These are phyloP conservation scores for Diversispora eburnea DNA, from an alignment of 192 early-diverging fungal species.

Conservation along the genomic window DNA sequence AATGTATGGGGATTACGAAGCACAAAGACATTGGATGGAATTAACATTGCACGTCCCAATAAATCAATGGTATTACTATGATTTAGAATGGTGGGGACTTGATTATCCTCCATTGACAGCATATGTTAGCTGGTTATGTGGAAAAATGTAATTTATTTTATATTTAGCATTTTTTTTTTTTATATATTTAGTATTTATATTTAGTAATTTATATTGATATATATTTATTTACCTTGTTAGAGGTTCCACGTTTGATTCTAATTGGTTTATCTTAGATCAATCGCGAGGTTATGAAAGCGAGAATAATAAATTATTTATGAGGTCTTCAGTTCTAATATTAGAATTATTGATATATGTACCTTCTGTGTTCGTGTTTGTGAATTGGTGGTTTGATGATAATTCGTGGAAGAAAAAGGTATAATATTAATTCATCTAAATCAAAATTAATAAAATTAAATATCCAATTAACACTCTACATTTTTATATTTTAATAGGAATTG, in stretches of 20 bases:
- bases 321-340: constrained; percentile 67
- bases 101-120: constrained; percentile 98
- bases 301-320: constrained; percentile 87
- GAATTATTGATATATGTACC: constrained; percentile 79
- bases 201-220: background rate
- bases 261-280: constrained; percentile 80
- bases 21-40: constrained; percentile 99
- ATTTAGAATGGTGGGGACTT: constrained; percentile 89
- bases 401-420: constrained; percentile 30
- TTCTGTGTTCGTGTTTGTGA: constrained; percentile 65
- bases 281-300: constrained; percentile 80
- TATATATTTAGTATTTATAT: constrained; percentile 3
- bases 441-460: background rate
- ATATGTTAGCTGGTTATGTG: constrained; percentile 87
- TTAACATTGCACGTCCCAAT: constrained; percentile 77
- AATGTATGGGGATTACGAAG: constrained; percentile 93
- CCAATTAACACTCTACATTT: background rate
- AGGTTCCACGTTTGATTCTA: constrained; percentile 69
- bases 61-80: constrained; percentile 84
- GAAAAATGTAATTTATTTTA: constrained; percentile 52
- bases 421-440: background rate
- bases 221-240: constrained; percentile 36
- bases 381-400: constrained; percentile 41
- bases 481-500: background rate
- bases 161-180: background rate